A percentile compares a stretch with the other conserved stretches of the same genome.
phyloP scores from a whole-genome alignment of 2,329 filamentous ascomycete species.

The Fusarium coffeatum region DNA sequence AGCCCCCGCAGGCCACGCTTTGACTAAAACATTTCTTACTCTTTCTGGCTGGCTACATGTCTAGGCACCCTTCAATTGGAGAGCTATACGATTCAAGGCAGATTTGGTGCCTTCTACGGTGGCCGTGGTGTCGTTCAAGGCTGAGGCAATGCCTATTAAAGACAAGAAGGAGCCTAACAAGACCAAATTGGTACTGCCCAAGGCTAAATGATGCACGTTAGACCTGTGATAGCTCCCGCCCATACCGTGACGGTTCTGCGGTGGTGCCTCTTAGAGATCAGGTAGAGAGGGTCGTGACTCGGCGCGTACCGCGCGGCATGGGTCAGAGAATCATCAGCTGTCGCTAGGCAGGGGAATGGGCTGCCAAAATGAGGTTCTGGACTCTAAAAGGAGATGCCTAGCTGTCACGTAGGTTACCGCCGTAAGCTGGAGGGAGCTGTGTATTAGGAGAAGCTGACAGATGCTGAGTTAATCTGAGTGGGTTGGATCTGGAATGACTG shows the following conservation, averaged over 20 bases:
- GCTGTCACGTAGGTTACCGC: no score
- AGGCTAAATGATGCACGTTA: background rate
- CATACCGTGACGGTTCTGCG: background rate
- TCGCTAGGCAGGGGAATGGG: accelerated
- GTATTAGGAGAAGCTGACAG: no score
- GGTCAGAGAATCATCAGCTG: background rate
- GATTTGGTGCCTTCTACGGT: no score
- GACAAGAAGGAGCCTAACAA: no score
- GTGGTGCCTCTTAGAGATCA: background rate
- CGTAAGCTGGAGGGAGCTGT: no score
- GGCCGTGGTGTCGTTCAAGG: no score
- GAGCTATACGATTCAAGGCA: background rate
- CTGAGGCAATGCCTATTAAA: background rate
- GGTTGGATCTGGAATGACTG: accelerated
- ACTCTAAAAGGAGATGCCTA: background rate
- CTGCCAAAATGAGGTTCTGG: background rate
- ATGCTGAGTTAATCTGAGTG: no score
- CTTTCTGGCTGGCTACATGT: background rate
- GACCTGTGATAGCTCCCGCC: background rate
- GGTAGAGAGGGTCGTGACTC: background rate
- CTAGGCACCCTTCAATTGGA: background rate
- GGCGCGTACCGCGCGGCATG: background rate
- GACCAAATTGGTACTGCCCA: accelerated
- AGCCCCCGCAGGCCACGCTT: conserved; percentile 3
- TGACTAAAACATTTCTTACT: background rate